A percentile compares a stretch with the other conserved stretches of the same genome.
Evolutionary conservation across 2,329 filamentous ascomycete genomes (phyloP).

Genomic region (Verticillium nonalfalfae): DNA sequence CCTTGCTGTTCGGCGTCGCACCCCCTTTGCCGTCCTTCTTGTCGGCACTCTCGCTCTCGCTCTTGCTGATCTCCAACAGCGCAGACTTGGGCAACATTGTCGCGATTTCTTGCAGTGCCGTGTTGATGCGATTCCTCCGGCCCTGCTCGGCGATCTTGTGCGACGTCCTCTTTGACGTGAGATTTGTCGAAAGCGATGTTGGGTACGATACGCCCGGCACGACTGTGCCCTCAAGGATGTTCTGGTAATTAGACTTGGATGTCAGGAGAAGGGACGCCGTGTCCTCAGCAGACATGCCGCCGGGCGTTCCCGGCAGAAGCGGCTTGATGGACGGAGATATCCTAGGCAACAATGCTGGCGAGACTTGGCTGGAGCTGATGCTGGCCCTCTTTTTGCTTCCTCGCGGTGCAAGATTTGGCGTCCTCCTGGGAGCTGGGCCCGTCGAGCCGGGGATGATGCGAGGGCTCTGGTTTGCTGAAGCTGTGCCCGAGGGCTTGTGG

Average conservation of each 20-base stretch:
- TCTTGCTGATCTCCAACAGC: conserved; percentile 31
- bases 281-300: conserved; percentile 47
- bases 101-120: conserved; percentile 86
- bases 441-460: conserved; percentile 50
- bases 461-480: conserved; percentile 61
- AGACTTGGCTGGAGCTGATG: conserved; percentile 67
- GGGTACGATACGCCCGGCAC: conserved; percentile 88
- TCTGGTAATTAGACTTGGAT: conserved; percentile 96
- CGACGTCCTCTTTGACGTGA: conserved; percentile 93
- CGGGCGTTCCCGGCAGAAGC: conserved; percentile 58
- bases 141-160: conserved; percentile 98
- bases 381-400: conserved; percentile 65
- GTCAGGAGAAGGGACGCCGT: conserved; percentile 70
- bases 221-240: conserved; percentile 88
- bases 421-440: conserved; percentile 41
- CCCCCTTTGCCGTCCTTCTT: conserved; percentile 35
- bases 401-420: conserved; percentile 49
- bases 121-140: conserved; percentile 89
- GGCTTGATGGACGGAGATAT: conserved; percentile 96
- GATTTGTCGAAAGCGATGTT: conserved; percentile 81
- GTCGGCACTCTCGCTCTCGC: conserved; percentile 35
- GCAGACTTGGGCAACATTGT: conserved; percentile 64
- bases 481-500: conserved; percentile 28
- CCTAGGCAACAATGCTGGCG: conserved; percentile 77
- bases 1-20: conserved; percentile 74